A percentile compares a stretch with the other conserved stretches of the same genome.
Evolutionary conservation across 768 basidiomycete species (phyloP).

Genomic region (Mycena metata): DNA sequence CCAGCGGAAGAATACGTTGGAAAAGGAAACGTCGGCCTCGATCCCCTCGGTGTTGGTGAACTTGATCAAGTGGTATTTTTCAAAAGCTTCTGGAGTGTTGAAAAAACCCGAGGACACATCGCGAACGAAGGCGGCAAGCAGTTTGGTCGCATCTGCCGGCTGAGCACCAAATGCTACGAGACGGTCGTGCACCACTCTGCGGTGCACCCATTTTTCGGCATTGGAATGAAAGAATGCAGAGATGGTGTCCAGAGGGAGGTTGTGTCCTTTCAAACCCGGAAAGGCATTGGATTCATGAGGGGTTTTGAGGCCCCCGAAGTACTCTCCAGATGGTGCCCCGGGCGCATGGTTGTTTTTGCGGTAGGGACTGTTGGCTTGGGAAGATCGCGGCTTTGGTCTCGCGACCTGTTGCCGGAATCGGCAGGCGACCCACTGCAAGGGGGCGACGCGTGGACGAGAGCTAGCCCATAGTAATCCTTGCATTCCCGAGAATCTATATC

Average conservation of each 20-base stretch:
- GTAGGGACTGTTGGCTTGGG: too few relatives aligned
- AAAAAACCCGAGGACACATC: conserved; percentile 16
- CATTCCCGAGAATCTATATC: conserved; percentile 7
- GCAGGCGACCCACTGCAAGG: conserved; percentile 9
- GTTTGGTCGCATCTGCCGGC: conserved; percentile 7
- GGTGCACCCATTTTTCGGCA: conserved; percentile 16
- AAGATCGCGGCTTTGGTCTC: neutral
- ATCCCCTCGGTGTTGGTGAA: conserved; percentile 4
- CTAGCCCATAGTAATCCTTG: conserved; percentile 25
- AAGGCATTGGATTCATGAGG: neutral
- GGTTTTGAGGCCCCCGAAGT: neutral
- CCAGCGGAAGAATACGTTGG: conserved; percentile 32
- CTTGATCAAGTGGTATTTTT: conserved; percentile 21
- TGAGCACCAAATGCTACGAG: conserved; percentile 33
- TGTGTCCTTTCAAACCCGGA: neutral
- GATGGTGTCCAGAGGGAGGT: neutral
- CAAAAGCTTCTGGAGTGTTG: conserved; percentile 15
- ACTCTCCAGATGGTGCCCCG: too few relatives aligned
- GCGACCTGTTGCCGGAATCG: conserved; percentile 1
- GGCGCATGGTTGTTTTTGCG: neutral
- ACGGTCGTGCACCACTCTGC: conserved; percentile 19
- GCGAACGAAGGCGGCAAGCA: conserved; percentile 27
- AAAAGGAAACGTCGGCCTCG: conserved; percentile 32
- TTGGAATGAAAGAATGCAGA: conserved; percentile 17
- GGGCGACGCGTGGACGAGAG: conserved; percentile 12